phyloP scores from a whole-genome alignment of 2,329 filamentous ascomycete species.

The Clarireedia monteithiana region DNA sequence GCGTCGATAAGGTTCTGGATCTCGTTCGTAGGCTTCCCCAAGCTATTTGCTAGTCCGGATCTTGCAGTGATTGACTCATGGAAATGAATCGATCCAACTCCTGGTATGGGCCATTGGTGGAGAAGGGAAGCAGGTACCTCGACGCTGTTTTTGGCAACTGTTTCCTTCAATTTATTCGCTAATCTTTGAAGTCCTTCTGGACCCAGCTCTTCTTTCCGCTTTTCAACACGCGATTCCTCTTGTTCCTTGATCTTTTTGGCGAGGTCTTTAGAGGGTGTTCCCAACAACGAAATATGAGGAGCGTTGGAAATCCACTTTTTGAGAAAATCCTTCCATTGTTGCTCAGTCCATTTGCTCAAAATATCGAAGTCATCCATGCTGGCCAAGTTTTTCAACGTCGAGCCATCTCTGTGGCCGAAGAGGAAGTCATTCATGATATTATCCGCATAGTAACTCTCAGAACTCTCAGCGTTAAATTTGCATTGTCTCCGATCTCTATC shows the following conservation, averaged over 20 bases:
- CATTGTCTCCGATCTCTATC: constrained; percentile 72
- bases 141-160: constrained; percentile 81
- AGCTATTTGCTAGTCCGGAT: constrained; percentile 65
- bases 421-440: constrained; percentile 89
- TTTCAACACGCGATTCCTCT: constrained; percentile 70
- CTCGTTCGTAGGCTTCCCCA: constrained; percentile 59
- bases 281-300: constrained; percentile 79
- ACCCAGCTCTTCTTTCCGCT: constrained; percentile 72
- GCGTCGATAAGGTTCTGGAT: constrained; percentile 72
- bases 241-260: constrained; percentile 74
- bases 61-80: constrained; percentile 81
- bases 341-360: constrained; percentile 72
- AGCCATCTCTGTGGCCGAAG: constrained; percentile 80
- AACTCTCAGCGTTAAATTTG: constrained; percentile 76
- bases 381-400: constrained; percentile 56
- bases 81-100: constrained; percentile 88
- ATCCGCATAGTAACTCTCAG: constrained; percentile 71
- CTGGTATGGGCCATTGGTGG: constrained; percentile 72
- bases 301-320: constrained; percentile 80
- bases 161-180: constrained; percentile 66
- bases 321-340: constrained; percentile 76
- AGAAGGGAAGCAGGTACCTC: constrained; percentile 79
- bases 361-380: constrained; percentile 54
- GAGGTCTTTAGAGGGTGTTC: constrained; percentile 73
- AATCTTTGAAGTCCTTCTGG: constrained; percentile 72